These are phyloP conservation scores for Crithidia bombi DNA, from an alignment of 208 protist genomes.

Conservation along the genomic window DNA sequence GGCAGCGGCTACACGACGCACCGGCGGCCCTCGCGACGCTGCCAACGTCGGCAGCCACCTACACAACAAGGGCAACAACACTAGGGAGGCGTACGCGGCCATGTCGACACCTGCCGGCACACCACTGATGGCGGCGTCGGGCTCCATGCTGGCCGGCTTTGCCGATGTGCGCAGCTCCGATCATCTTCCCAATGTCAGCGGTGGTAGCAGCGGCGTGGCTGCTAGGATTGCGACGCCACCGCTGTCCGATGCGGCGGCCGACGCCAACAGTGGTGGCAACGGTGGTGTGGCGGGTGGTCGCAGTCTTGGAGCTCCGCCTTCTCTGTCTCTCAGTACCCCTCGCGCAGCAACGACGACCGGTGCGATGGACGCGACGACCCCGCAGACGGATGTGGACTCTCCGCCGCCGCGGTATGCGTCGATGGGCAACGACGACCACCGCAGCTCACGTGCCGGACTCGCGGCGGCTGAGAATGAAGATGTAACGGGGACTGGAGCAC, in stretches of 20 bases:
- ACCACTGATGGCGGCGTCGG: constrained; percentile 9
- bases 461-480: background rate
- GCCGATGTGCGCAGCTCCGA: constrained; percentile 4
- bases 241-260: background rate
- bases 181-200: background rate
- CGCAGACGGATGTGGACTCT: constrained; percentile 20
- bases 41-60: background rate
- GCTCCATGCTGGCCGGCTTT: constrained; percentile 7
- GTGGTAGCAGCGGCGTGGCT: background rate
- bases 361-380: constrained; percentile 11
- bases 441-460: background rate
- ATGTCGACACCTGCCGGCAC: constrained; percentile 2
- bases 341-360: background rate
- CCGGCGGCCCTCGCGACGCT: background rate
- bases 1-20: background rate
- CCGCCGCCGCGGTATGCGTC: constrained; percentile 16
- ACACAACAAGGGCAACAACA: background rate
- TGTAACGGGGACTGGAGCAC: background rate
- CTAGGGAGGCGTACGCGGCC: background rate
- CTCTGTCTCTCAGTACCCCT: constrained; percentile 6
- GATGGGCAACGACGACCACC: background rate
- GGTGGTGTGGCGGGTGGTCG: background rate
- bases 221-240: background rate
- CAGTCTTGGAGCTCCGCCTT: background rate
- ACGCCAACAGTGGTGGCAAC: background rate